These are phyloP conservation scores for Magnolia officinalis DNA, from an alignment of 164 flowering plant species.

Conservation along the genomic window DNA sequence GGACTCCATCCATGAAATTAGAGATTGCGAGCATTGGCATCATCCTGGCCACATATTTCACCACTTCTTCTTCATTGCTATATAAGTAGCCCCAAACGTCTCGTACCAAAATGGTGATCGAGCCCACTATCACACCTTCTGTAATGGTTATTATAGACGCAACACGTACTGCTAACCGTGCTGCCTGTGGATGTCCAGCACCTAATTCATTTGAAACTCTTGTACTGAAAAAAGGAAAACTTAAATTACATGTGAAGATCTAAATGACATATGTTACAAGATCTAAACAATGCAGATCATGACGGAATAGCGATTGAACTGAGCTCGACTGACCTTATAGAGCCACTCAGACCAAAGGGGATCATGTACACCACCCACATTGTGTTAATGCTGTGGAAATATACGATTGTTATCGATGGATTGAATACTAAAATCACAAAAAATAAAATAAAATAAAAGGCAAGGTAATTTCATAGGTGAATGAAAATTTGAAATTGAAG, in stretches of 20 bases:
- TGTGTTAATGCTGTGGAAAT: constrained; percentile 54
- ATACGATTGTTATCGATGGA: background rate
- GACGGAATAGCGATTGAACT: background rate
- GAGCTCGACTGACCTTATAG: constrained; percentile 13
- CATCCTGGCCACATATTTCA: constrained; percentile 40
- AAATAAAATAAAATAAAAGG: too few relatives aligned
- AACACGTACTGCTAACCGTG: constrained; percentile 38
- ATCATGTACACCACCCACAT: constrained; percentile 53
- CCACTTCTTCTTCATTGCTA: constrained; percentile 49
- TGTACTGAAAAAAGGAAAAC: constrained; percentile 33
- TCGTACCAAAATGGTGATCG: constrained; percentile 30
- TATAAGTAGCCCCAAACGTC: constrained; percentile 50
- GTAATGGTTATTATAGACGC: constrained; percentile 30
- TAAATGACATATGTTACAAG: background rate
- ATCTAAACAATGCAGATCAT: background rate
- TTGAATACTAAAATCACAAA: too few relatives aligned
- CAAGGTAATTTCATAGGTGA: too few relatives aligned
- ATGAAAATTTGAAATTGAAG: background rate
- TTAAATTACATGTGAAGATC: background rate
- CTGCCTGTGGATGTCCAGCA: constrained; percentile 41
- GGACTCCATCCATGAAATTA: constrained; percentile 55
- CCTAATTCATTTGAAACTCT: constrained; percentile 67
- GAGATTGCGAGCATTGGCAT: constrained; percentile 53
- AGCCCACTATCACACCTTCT: constrained; percentile 30
- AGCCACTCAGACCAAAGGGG: constrained; percentile 58